phyloP scores from a whole-genome alignment of 225 moss, liverwort and hornwort genomes.

The Physcomitrium patens region DNA sequence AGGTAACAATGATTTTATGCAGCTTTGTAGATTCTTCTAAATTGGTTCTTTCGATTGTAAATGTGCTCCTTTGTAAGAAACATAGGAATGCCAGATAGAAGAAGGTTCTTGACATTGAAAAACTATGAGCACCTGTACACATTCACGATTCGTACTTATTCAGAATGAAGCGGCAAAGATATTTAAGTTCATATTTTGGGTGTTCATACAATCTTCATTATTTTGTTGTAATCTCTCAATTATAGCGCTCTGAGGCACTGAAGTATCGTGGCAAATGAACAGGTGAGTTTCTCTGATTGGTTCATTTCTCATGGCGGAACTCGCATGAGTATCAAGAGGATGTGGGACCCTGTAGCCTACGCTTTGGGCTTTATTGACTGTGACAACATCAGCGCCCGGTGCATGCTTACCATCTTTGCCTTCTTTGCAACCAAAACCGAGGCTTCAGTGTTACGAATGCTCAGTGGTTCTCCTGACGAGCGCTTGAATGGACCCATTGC shows the following conservation, averaged over 20 bases:
- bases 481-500: conserved; percentile 96
- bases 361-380: conserved; percentile 93
- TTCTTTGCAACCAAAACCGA: conserved; percentile 98
- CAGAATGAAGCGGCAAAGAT: neutral
- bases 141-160: neutral
- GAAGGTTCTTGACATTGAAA: neutral
- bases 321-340: conserved; percentile 88
- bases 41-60: neutral
- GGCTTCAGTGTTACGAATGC: conserved; percentile 89
- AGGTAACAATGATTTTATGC: conserved; percentile 40
- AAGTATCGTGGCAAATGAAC: conserved; percentile 31
- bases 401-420: conserved; percentile 96
- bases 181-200: neutral
- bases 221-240: too few relatives aligned
- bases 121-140: neutral
- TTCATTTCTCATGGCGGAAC: conserved; percentile 89
- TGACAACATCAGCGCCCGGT: conserved; percentile 95
- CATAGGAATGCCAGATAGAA: neutral
- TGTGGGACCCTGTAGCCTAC: conserved; percentile 98
- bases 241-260: neutral
- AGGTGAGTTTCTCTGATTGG: conserved; percentile 96
- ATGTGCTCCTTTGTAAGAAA: neutral
- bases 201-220: neutral
- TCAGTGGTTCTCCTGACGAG: conserved; percentile 91
- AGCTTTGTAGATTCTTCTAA: neutral